These are phyloP conservation scores for Suhomyces tanzawaensis DNA, from an alignment of 805 yeast species.

Conservation along the genomic window DNA sequence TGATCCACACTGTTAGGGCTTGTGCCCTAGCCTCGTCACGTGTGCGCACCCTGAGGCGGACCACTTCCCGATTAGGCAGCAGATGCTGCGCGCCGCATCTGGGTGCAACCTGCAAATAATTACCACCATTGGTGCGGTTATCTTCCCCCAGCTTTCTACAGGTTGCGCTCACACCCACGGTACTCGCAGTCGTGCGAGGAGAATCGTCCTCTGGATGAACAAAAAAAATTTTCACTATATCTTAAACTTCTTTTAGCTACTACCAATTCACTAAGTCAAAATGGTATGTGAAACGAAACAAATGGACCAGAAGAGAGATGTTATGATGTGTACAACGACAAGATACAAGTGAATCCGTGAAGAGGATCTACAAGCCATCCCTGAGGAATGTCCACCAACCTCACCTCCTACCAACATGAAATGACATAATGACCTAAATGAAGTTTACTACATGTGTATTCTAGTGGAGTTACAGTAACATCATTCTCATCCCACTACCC, in stretches of 20 bases:
- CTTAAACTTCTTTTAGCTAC: conserved; percentile 5
- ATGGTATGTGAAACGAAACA: conserved; percentile 10
- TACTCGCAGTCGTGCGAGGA: conserved; percentile 6
- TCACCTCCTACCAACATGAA: too few species aligned
- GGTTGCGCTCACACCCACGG: not conserved
- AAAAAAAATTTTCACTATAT: conserved; percentile 9
- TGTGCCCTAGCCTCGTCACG: conserved; percentile 3
- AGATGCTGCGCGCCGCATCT: not conserved
- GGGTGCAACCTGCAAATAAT: conserved; percentile 1
- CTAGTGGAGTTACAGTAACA: too few species aligned
- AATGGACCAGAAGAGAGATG: too few species aligned
- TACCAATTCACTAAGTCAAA: conserved; percentile 10
- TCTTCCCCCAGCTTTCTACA: too few species aligned
- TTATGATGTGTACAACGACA: too few species aligned
- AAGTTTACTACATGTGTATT: too few species aligned
- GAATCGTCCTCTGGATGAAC: conserved; percentile 1
- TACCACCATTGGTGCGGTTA: too few species aligned
- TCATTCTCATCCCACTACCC: too few species aligned
- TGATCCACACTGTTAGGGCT: conserved; percentile 5
- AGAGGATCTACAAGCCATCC: not conserved
- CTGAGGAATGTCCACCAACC: not conserved
- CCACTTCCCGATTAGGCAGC: not conserved
- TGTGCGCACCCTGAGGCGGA: too few species aligned
- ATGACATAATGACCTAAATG: too few species aligned
- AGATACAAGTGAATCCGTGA: not conserved